Conservation (phyloP, 148 eudicot species). For the Rhododendron griersonianum region DNA sequence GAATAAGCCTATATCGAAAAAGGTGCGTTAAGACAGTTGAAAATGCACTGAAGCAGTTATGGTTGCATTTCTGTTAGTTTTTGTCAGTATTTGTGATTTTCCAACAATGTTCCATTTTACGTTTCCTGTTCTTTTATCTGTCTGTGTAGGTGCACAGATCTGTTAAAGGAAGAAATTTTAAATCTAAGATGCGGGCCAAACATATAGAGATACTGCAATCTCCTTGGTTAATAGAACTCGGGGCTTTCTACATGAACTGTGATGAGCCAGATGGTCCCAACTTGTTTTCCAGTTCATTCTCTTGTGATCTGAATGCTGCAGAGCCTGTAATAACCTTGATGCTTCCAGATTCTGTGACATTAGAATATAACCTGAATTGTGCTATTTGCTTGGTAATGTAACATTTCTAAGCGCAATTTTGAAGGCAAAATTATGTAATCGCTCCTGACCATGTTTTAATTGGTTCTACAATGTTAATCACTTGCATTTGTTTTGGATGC, state of each 20-base stretch:
- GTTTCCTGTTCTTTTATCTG: background rate
- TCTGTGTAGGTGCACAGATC: conserved; percentile 29
- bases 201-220: conserved; percentile 32
- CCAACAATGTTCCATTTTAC: background rate
- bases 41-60: background rate
- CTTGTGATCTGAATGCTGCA: conserved; percentile 16
- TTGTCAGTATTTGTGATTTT: background rate
- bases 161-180: conserved; percentile 25
- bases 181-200: conserved; percentile 25
- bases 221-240: conserved; percentile 39
- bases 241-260: conserved; percentile 31
- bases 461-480: background rate
- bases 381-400: conserved; percentile 34
- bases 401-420: background rate
- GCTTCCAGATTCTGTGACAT: conserved; percentile 25
- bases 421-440: background rate
- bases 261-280: conserved; percentile 15
- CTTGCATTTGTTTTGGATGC: conserved; percentile 8
- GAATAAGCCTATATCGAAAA: background rate
- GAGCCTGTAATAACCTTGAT: conserved; percentile 19
- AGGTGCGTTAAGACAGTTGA: background rate
- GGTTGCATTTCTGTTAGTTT: background rate
- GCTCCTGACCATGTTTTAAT: background rate
- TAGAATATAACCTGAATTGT: conserved; percentile 34
- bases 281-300: conserved; percentile 17